A percentile compares a stretch with the other conserved stretches of the same genome.
Evolutionary conservation across 2,329 filamentous ascomycete species (phyloP).

Genomic region (Stachybotrys echinatus): DNA sequence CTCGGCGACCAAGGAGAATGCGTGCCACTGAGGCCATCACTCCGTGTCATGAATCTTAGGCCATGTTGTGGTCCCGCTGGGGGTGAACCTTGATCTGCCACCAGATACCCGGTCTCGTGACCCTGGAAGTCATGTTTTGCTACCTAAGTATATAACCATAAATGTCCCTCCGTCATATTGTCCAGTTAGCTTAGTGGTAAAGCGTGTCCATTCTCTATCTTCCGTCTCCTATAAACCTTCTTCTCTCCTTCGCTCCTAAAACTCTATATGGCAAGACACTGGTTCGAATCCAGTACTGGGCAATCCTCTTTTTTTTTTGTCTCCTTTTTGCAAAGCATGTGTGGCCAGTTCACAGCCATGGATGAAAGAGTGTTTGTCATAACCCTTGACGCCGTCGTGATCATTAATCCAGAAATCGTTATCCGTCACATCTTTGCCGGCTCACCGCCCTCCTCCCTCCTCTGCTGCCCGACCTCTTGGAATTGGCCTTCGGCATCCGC

Average conservation of each 20-base stretch:
- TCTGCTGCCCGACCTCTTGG: slow-evolving; percentile 30
- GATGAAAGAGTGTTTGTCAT: neutral
- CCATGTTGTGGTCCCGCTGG: no score
- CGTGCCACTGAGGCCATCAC: slow-evolving; percentile 71
- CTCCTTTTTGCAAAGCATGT: neutral
- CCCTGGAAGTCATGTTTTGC: no score
- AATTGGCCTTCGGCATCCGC: slow-evolving; percentile 41
- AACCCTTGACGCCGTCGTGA: neutral
- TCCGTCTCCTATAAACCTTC: neutral
- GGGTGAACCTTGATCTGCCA: no score
- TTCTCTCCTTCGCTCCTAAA: neutral
- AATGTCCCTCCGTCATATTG: neutral
- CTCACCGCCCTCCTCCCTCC: slow-evolving; percentile 20
- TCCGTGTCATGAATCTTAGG: no score
- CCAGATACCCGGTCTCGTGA: no score
- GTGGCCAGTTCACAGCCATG: neutral
- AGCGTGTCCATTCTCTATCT: neutral
- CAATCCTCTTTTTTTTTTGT: neutral
- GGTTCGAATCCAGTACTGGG: neutral
- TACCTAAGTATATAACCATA: neutral
- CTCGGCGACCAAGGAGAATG: slow-evolving; percentile 74
- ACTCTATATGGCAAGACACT: neutral
- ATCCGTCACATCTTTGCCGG: slow-evolving; percentile 25
- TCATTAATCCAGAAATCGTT: neutral
- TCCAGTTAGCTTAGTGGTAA: neutral